Conservation (phyloP, 495 filamentous ascomycete species). For the Xylaria venustula region DNA sequence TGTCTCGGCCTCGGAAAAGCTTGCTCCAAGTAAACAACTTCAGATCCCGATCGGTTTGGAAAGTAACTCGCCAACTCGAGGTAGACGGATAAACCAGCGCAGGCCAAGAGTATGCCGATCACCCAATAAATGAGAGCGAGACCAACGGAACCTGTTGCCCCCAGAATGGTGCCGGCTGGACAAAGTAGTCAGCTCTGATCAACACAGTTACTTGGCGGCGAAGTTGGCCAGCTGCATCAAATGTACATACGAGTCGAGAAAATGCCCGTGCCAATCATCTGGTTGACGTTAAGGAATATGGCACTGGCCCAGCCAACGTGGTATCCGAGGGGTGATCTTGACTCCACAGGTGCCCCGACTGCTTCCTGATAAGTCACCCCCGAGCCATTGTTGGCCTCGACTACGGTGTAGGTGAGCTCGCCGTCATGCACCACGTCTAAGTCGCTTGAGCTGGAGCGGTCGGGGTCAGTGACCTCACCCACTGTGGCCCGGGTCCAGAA, state of each 20-base stretch:
- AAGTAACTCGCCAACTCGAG: constrained; percentile 62
- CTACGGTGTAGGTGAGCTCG: constrained; percentile 48
- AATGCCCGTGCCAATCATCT: constrained; percentile 67
- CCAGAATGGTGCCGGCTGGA: constrained; percentile 54
- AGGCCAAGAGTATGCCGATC: constrained; percentile 54
- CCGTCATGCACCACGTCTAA: constrained; percentile 35
- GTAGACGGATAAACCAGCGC: constrained; percentile 52
- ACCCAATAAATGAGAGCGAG: constrained; percentile 61
- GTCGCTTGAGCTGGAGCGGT: neutral
- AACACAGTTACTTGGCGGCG: neutral
- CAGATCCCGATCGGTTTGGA: constrained; percentile 62
- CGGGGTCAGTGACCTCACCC: neutral
- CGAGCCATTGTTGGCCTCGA: constrained; percentile 56
- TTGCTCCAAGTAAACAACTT: constrained; percentile 67
- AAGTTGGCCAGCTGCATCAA: neutral
- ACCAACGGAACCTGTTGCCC: constrained; percentile 57
- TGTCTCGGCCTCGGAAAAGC: constrained; percentile 61
- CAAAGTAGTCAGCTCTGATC: neutral
- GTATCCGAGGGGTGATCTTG: constrained; percentile 58
- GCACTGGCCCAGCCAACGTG: constrained; percentile 54
- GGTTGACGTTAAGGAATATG: constrained; percentile 61
- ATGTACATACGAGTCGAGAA: constrained; percentile 58
- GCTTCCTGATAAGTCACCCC: constrained; percentile 61
- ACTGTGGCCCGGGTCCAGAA: neutral
- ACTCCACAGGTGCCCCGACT: constrained; percentile 61